Base-by-base conservation (phyloP, 345 rosid species). In the Pugionium cornutum region DNA sequence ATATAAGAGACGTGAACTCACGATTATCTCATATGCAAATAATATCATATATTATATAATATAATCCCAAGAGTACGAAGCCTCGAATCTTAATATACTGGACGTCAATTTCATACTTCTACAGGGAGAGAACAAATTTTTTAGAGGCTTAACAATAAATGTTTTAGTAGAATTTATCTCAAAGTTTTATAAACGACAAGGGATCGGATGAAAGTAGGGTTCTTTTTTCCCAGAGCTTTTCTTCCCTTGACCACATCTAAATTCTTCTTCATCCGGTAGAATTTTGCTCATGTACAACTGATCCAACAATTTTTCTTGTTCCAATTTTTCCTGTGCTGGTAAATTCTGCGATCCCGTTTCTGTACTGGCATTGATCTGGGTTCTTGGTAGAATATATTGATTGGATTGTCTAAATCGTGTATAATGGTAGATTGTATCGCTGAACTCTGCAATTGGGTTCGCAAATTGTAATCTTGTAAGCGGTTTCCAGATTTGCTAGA, bases 181-280 rank as follows among this genome's bases (percentile, higher is more conserved):
- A 54, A 62, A 70, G 69, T 55, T 45, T 63, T 26, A 40, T 54
- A 64, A 62, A 18, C 55, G 43, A 71, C 69, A 71, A 71, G 33
- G 51, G 45, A 63, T 64, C 52, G 45, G 40, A 53, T 9, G 48
- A 4, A 18, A 18, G 18, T 8, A 50, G 31, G 56, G 44, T 58
- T 9, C 26, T 33, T 33, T 3, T 42, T 39, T 7, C 33, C n/a
- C 42, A 66, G 18, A 55, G 18, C 1, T 33, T 58, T 35, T 45
- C 62, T 18, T 18, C 5, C 7, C 1, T 39, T 45, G 33, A 53
- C 52, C 28, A 41, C 9, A 35, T 70, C 49, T 46, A 18, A 18
- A 18, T 18, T 18, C 18, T 18, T 18, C 18, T 18, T 18, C 64
- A 37, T 33, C 69, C 26, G 27, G 37, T 51, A 2, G 0, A 28